Conservation (phyloP, 129 eudicot species). For the Helianthus tuberosus region DNA sequence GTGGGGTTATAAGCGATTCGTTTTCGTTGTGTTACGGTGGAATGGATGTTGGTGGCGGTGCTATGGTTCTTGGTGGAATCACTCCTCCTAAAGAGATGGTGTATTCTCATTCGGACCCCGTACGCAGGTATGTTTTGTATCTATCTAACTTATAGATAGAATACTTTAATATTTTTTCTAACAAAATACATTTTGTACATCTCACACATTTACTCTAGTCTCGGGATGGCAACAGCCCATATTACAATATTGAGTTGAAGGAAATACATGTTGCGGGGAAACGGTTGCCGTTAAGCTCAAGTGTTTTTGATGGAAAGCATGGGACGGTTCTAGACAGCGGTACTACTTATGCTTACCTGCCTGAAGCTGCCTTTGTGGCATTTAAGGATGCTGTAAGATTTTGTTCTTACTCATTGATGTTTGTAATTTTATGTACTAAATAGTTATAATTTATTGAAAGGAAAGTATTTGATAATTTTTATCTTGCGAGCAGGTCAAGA, state of each 20-base stretch:
- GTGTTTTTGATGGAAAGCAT: slow-evolving; percentile 78
- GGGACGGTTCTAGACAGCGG: slow-evolving; percentile 92
- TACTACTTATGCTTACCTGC: slow-evolving; percentile 90
- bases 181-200: slow-evolving; percentile 72
- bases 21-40: slow-evolving; percentile 97
- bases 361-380: slow-evolving; percentile 88
- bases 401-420: background rate
- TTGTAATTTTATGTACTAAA: background rate
- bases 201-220: slow-evolving; percentile 99
- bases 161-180: slow-evolving; percentile 48
- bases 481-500: slow-evolving; percentile 56
- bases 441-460: background rate
- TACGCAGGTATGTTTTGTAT: slow-evolving; percentile 73
- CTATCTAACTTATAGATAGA: slow-evolving; percentile 35
- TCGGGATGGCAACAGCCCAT: slow-evolving; percentile 99
- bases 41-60: slow-evolving; percentile 98
- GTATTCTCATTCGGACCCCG: slow-evolving; percentile 78
- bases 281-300: slow-evolving; percentile 55
- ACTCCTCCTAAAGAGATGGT: slow-evolving; percentile 82
- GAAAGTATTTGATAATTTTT: background rate
- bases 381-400: slow-evolving; percentile 85
- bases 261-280: slow-evolving; percentile 97
- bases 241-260: slow-evolving; percentile 97
- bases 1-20: slow-evolving; percentile 85
- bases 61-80: slow-evolving; percentile 96